Evolutionary conservation across 1,284 basidiomycete genomes (phyloP).

Genomic region (Chiua sp.): DNA sequence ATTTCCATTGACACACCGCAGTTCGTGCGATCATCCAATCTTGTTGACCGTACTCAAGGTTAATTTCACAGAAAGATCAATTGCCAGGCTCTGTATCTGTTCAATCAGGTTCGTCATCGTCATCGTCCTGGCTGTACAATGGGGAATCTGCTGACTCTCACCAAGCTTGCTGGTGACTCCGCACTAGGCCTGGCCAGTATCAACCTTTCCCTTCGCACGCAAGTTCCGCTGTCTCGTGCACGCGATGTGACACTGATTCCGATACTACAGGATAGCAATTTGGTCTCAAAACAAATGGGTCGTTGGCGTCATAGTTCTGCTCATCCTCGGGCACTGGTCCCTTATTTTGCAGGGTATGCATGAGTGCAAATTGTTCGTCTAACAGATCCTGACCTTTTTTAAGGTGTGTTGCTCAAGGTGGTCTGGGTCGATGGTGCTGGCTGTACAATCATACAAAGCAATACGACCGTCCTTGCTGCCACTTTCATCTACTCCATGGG

Average conservation of each 20-base stretch:
- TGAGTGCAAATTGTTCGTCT: neutral
- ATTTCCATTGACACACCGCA: constrained; percentile 34
- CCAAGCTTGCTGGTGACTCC: constrained; percentile 39
- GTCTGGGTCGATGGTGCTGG: constrained; percentile 40
- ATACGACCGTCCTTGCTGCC: constrained; percentile 46
- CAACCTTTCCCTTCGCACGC: constrained; percentile 41
- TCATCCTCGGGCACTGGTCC: constrained; percentile 42
- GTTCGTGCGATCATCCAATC: constrained; percentile 17
- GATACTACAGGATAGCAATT: constrained; percentile 34
- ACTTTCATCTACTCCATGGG: constrained; percentile 54
- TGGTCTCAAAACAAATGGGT: constrained; percentile 42
- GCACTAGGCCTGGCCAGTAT: constrained; percentile 40
- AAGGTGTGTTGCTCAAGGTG: constrained; percentile 47
- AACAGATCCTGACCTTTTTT: neutral
- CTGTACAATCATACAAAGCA: constrained; percentile 43
- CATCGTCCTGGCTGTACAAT: neutral
- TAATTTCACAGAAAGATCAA: constrained; percentile 24
- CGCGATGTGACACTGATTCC: neutral
- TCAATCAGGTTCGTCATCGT: constrained; percentile 36
- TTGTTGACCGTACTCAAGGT: neutral
- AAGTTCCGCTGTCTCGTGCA: constrained; percentile 9
- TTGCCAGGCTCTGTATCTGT: constrained; percentile 36
- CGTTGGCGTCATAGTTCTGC: constrained; percentile 28
- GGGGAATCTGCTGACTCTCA: constrained; percentile 1
- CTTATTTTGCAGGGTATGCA: constrained; percentile 36